These are phyloP conservation scores for Yamadazyma philogaea DNA, from an alignment of 805 yeast species.

Conservation along the genomic window DNA sequence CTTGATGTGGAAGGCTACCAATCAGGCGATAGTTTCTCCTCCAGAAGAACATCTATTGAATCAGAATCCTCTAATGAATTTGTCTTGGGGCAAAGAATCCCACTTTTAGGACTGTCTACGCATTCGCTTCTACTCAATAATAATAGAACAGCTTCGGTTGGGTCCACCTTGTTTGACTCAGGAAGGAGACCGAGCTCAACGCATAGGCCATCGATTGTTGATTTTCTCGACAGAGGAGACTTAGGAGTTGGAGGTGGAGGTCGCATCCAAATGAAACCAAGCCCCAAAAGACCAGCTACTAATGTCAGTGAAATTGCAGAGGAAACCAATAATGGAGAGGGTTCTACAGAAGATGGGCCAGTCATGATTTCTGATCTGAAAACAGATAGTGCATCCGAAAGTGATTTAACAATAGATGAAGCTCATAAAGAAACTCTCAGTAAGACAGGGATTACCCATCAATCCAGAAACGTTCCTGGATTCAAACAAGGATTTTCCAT, in stretches of 20 bases:
- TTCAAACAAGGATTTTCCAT: constrained; percentile 10
- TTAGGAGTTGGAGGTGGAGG: constrained; percentile 18
- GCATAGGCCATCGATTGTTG: constrained; percentile 18
- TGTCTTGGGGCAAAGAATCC: constrained; percentile 30
- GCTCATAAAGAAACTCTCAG: background rate
- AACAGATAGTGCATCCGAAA: constrained; percentile 4
- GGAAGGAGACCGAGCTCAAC: constrained; percentile 19
- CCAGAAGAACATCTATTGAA: constrained; percentile 21
- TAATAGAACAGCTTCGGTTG: constrained; percentile 23
- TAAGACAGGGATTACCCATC: background rate
- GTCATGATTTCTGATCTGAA: background rate
- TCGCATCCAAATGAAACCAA: background rate
- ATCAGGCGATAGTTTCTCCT: constrained; percentile 13
- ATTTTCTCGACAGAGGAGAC: constrained; percentile 26
- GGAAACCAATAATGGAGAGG: background rate
- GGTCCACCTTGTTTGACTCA: constrained; percentile 23
- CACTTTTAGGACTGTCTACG: constrained; percentile 26
- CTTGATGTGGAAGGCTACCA: constrained; percentile 10
- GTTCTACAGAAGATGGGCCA: background rate
- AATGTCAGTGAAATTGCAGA: background rate
- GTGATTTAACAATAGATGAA: constrained; percentile 3
- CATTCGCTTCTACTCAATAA: constrained; percentile 18
- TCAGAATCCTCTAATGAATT: constrained; percentile 19
- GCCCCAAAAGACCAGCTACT: background rate
- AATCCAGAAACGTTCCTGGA: constrained; percentile 14